phyloP scores from a whole-genome alignment of 2,329 filamentous ascomycete genomes.

The Colletotrichum gigasporum region DNA sequence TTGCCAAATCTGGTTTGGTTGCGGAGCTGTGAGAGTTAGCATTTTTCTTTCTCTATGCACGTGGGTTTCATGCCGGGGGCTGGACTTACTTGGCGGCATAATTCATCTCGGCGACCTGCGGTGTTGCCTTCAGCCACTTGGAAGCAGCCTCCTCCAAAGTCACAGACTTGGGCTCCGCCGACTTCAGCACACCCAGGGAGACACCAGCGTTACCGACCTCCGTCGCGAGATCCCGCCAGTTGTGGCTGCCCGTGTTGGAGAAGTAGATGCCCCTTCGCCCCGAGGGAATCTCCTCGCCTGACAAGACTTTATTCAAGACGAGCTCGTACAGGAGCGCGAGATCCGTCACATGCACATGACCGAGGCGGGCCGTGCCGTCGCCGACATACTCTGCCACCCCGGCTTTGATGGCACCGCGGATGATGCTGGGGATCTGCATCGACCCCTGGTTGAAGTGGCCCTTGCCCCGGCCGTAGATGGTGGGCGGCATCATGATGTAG shows the following conservation, averaged over 20 bases:
- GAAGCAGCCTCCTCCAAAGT: slow-evolving; percentile 9
- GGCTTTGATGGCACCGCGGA: slow-evolving; percentile 40
- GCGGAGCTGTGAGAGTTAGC: not conserved
- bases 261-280: slow-evolving; percentile 54
- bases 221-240: slow-evolving; percentile 49
- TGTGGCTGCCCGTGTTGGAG: slow-evolving; percentile 47
- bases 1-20: slow-evolving; percentile 37
- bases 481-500: slow-evolving; percentile 54
- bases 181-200: slow-evolving; percentile 42
- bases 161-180: slow-evolving; percentile 15
- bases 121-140: not conserved
- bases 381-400: slow-evolving; percentile 40
- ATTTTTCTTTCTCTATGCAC: not conserved
- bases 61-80: no score
- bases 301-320: slow-evolving; percentile 44
- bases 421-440: slow-evolving; percentile 48
- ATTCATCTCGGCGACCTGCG: slow-evolving; percentile 20
- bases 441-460: slow-evolving; percentile 51
- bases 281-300: slow-evolving; percentile 41
- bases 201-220: slow-evolving; percentile 44
- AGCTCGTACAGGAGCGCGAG: slow-evolving; percentile 51
- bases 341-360: slow-evolving; percentile 56
- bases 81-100: slow-evolving; percentile 8
- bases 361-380: slow-evolving; percentile 47
- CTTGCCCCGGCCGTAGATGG: slow-evolving; percentile 55